Evolutionary conservation across 2,329 filamentous ascomycete species (phyloP), one percentile per base, ranked within the genome.

Genomic region (Chaetomium globosum): DNA sequence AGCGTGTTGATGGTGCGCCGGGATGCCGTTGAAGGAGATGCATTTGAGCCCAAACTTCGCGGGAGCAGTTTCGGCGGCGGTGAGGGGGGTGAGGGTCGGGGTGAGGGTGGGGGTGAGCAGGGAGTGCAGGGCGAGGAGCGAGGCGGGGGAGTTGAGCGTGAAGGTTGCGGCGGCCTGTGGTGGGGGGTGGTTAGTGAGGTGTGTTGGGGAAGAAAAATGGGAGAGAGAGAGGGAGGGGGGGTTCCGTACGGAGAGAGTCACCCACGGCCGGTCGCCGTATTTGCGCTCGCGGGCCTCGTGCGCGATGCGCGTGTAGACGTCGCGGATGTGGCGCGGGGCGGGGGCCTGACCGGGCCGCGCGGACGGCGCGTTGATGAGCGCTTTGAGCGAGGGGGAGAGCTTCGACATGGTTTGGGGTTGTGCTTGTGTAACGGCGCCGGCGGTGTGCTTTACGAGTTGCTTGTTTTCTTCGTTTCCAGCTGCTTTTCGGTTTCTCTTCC

Each of bases 61-160:
- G 86, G 86, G 80, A 92, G 90, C 65, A 91, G 81, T 74, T 74
- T 91, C 89, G 67, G 89, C 89, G 39, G 84, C 81, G 30, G 81
- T 78, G 2, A 84, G 78, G 16, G 78, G 74, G 39, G 70, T 71
- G 64, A 68, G 67, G 55, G 66, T 61, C 7, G 55, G 7, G 36
- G 66, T 60, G 65, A 67, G 28, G 28, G 68, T 43, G 69, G 80
- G 76, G 12, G 83, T 83, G 36, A 85, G 26, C 26, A 26, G 76
- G 63, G 82, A 73, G 77, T 87, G 88, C 13, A 93, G 83, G 26
- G 83, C 77, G 4, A 85, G 78, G 69, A 94, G 85, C 3, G 90
- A 89, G 64, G 90, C 89, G 28, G 91, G 91, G 1, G 91, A 93
- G 80, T 96, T 95, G 81, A 95, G 87, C 0, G 92, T 95, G 79